Conservation (phyloP, 768 basidiomycete genomes). For the Gymnopilus junonius region DNA sequence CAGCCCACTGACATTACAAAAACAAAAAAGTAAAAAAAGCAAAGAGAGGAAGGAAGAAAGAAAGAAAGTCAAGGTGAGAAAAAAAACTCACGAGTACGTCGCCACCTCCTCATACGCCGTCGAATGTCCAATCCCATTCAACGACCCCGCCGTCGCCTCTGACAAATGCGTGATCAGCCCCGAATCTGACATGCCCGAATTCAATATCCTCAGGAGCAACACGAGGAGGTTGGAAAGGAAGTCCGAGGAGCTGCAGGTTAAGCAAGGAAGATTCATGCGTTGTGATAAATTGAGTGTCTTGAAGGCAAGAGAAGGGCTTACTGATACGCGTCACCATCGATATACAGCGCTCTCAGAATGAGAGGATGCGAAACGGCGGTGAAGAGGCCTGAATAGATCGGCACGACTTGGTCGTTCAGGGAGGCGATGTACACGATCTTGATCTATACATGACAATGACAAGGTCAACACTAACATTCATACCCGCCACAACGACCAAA, state of each 20-base stretch:
- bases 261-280: too few species aligned
- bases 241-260: constrained; percentile 83
- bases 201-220: constrained; percentile 83
- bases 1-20: too few species aligned
- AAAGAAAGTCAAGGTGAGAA: too few species aligned
- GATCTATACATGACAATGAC: constrained; percentile 57
- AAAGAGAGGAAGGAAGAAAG: too few species aligned
- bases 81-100: constrained; percentile 67
- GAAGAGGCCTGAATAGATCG: constrained; percentile 92
- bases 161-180: constrained; percentile 90
- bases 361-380: constrained; percentile 86
- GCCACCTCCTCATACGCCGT: constrained; percentile 82
- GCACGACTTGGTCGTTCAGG: constrained; percentile 91
- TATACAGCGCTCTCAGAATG: constrained; percentile 89
- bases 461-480: too few species aligned
- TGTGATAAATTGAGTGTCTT: too few species aligned
- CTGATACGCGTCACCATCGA: constrained; percentile 95
- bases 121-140: constrained; percentile 89
- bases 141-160: constrained; percentile 90
- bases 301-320: too few species aligned
- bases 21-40: neutral
- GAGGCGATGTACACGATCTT: constrained; percentile 92
- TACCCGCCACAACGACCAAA: too few species aligned
- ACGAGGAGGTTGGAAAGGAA: constrained; percentile 92
- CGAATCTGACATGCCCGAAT: constrained; percentile 89